These are phyloP conservation scores for Agrostemma githago DNA, from an alignment of 148 eudicot species.

Conservation along the genomic window DNA sequence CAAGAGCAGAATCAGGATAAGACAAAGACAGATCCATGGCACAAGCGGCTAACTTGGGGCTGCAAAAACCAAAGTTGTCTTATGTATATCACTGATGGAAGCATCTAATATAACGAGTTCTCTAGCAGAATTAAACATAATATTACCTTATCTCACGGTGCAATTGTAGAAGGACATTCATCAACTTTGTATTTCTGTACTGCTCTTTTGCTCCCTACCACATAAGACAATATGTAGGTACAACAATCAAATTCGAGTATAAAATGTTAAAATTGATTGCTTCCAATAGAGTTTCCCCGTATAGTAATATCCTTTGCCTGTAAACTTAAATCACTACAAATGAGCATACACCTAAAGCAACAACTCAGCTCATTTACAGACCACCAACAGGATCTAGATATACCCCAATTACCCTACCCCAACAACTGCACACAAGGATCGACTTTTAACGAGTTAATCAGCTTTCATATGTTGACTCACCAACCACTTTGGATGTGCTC, in stretches of 20 bases:
- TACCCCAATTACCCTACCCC: background rate
- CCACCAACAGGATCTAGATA: background rate
- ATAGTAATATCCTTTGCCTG: background rate
- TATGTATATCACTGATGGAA: background rate
- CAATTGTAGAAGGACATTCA: constrained; percentile 78
- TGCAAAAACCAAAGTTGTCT: constrained; percentile 35
- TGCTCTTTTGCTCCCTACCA: constrained; percentile 85
- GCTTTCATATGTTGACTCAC: background rate
- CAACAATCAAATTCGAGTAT: background rate
- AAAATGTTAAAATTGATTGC: background rate
- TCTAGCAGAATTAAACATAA: background rate
- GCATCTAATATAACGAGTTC: background rate
- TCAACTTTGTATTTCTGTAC: constrained; percentile 83
- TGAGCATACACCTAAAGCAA: background rate
- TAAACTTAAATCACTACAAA: background rate
- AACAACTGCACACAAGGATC: background rate
- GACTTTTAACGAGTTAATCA: background rate
- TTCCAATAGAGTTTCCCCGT: background rate
- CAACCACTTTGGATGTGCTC: background rate
- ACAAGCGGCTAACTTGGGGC: constrained; percentile 88
- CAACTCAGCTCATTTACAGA: background rate
- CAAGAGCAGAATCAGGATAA: constrained; percentile 75
- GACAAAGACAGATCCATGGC: constrained; percentile 64
- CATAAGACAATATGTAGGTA: constrained; percentile 6
- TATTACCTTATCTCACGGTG: constrained; percentile 87